Conservation (phyloP, 179 eudicot species). For the Silene vulgaris region DNA sequence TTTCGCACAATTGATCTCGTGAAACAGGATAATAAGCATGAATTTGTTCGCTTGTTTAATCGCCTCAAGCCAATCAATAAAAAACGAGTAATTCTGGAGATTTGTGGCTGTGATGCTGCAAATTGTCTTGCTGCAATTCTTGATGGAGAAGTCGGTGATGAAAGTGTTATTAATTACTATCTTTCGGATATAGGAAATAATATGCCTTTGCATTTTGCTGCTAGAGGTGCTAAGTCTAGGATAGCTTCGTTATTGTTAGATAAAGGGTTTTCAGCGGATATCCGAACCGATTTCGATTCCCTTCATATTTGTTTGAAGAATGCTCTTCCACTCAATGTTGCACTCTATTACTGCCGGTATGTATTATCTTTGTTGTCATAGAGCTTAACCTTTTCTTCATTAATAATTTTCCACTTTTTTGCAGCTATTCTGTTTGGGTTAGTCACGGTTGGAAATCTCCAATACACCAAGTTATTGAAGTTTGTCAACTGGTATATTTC, state of each 20-base stretch:
- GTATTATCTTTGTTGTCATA: too few relatives aligned
- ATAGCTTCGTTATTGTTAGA: not conserved
- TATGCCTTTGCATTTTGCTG: not conserved
- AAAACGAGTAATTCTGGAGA: not conserved
- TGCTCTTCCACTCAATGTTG: not conserved
- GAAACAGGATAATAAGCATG: not conserved
- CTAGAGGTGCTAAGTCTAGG: not conserved
- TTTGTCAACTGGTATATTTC: too few relatives aligned
- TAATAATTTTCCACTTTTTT: too few relatives aligned
- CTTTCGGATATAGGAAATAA: not conserved
- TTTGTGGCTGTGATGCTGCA: not conserved
- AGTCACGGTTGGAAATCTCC: too few relatives aligned
- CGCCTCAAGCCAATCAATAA: not conserved
- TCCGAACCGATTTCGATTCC: not conserved
- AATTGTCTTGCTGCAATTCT: not conserved
- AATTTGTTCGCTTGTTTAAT: not conserved
- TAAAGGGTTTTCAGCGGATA: not conserved
- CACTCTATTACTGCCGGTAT: not conserved
- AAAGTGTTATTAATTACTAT: not conserved
- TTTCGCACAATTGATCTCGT: too few relatives aligned
- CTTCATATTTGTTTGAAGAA: not conserved
- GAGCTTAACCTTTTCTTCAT: too few relatives aligned
- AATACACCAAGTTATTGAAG: too few relatives aligned
- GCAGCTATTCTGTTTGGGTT: too few relatives aligned
- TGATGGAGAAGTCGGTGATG: not conserved